Base-by-base conservation (phyloP, 177 flowering plant species). In the Vitis hybrid region DNA sequence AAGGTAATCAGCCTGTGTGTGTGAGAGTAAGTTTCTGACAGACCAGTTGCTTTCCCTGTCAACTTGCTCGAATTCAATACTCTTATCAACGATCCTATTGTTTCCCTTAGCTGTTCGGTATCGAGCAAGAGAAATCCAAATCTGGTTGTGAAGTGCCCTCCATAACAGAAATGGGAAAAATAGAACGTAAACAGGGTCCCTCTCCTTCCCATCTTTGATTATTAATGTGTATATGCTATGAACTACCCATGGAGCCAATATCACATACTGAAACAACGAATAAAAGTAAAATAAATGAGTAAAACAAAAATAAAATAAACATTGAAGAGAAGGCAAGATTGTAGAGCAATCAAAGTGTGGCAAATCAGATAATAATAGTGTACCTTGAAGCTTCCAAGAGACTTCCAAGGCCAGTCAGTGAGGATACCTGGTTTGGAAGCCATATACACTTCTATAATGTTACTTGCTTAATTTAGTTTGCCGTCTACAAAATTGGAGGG, bases 381-480 rank as follows among this genome's bases (percentile, higher is more conserved):
- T 33, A 86, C 90, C 87, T 87, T 85, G 68, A 76, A 83, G 64
- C 66, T 81, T 56, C 90, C 90, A 21, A 87, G 87, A n/a, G 73
- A 72, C 52, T 70, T 69, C 90, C 90, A 87, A 67, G 90, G 90
- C 90, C 88, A 85, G 21, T 80, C 80, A 1, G 88, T 85, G 58
- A 87, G 80, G n/a, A 80, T 70, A 11, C 90, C 90, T 16, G 90
- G 88, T 55, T 57, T 80, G 5, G 84, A 72, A 62, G 90, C 90
- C 90, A 86, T 86, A 31, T 22, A 22, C 26, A 22, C 26, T 22
- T 1, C 26, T 22, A 22, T 22, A 22, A 22, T 22, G 2, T 22
- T 22, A 22, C 26, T 22, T 22, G 26, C 26, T 22, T 22, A 22
- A 22, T 22, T 22, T 22, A 22, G 26, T 22, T 22, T 22, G 2